These are phyloP conservation scores for Basidiobolus meristosporus DNA, from an alignment of 371 early-diverging fungal genomes.

Conservation along the genomic window DNA sequence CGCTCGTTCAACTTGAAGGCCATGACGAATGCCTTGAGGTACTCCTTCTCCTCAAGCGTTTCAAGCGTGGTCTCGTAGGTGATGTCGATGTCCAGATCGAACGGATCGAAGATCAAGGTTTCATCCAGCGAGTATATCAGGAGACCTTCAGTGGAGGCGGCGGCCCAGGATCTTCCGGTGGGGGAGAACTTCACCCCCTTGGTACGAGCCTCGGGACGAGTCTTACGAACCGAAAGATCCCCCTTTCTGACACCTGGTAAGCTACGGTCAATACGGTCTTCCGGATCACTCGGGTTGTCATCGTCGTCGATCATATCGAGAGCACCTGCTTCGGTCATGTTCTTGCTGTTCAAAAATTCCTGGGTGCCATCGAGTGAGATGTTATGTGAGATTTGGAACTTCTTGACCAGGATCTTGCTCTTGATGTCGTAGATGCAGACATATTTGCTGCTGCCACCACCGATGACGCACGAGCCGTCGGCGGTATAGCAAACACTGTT, in stretches of 20 bases:
- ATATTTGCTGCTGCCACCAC: constrained; percentile 85
- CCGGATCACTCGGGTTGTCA: constrained; percentile 53
- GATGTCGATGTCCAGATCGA: constrained; percentile 88
- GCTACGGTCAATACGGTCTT: constrained; percentile 58
- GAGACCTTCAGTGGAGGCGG: constrained; percentile 91
- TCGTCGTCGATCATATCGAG: constrained; percentile 64
- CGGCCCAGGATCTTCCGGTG: constrained; percentile 86
- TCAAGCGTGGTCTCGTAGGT: constrained; percentile 71
- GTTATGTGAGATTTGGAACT: constrained; percentile 82
- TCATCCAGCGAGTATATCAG: constrained; percentile 88
- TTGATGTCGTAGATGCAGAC: constrained; percentile 87
- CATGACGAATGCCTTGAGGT: constrained; percentile 73
- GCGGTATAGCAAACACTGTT: constrained; percentile 84
- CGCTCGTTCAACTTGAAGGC: constrained; percentile 79
- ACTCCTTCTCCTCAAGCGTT: constrained; percentile 48
- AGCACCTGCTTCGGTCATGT: constrained; percentile 90
- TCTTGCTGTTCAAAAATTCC: constrained; percentile 66
- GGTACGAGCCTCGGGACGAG: constrained; percentile 61
- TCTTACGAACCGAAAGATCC: constrained; percentile 59
- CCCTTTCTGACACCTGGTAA: constrained; percentile 79
- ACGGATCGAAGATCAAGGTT: constrained; percentile 83
- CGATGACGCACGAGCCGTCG: constrained; percentile 79
- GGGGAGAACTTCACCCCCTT: constrained; percentile 79
- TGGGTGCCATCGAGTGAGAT: constrained; percentile 82
- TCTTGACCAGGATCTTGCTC: constrained; percentile 54